These are phyloP conservation scores for Penicillium silybi DNA, from an alignment of 495 filamentous ascomycete genomes.

Conservation along the genomic window DNA sequence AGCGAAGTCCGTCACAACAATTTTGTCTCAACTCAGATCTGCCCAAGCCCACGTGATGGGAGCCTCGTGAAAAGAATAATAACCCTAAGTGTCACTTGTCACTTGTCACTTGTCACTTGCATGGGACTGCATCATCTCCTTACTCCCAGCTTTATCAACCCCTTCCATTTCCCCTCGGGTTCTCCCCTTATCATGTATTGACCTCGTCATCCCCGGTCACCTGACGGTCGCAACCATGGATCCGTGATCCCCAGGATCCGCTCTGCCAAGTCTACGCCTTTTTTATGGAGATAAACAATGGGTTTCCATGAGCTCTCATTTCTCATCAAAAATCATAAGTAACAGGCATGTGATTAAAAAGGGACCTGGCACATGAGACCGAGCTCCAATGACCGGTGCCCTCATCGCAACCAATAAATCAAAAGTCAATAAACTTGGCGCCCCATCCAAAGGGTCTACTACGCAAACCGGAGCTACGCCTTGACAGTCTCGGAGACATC, in stretches of 20 bases:
- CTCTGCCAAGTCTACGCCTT: background rate
- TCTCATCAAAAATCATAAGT: background rate
- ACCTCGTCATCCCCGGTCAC: conserved; percentile 16
- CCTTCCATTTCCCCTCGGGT: background rate
- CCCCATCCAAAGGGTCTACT: background rate
- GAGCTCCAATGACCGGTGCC: background rate
- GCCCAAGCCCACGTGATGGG: background rate
- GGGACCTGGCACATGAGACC: background rate
- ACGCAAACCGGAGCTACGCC: background rate
- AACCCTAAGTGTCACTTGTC: background rate
- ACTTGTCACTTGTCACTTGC: background rate
- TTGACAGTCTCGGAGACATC: background rate
- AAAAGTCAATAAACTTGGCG: background rate
- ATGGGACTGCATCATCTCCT: background rate
- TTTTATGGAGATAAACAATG: background rate
- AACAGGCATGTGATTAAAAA: background rate
- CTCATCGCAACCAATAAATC: background rate
- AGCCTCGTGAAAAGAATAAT: background rate
- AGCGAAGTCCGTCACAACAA: background rate
- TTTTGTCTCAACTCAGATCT: background rate
- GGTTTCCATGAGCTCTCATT: background rate
- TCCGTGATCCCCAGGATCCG: conserved; percentile 2
- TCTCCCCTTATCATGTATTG: background rate
- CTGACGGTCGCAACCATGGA: conserved; percentile 19
- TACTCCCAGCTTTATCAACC: background rate